Conservation (phyloP, 2,329 filamentous ascomycete genomes). For the Botrytis elliptica region DNA sequence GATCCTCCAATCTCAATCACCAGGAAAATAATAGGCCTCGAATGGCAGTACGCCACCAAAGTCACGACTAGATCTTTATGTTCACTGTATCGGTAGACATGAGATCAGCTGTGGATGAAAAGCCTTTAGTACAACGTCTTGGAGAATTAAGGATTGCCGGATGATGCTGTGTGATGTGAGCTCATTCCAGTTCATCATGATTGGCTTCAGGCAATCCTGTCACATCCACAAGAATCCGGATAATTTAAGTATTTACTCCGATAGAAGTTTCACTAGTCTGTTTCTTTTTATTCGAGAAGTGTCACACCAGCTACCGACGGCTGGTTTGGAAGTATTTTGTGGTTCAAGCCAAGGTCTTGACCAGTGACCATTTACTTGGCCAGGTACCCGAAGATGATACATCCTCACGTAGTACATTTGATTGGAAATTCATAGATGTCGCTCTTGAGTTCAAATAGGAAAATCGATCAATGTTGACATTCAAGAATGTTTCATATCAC, state of each 20-base stretch:
- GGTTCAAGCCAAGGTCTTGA: not conserved
- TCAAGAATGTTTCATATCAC: not conserved
- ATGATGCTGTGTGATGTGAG: not conserved
- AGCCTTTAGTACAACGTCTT: not conserved
- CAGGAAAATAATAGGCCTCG: not conserved
- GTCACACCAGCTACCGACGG: not conserved
- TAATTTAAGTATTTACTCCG: not conserved
- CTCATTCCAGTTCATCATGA: not conserved
- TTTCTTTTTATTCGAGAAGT: not conserved
- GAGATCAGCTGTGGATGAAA: not conserved
- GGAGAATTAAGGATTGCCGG: not conserved
- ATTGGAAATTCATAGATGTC: not conserved
- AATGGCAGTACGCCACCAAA: not conserved
- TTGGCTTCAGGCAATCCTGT: not conserved
- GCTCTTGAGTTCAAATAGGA: not conserved
- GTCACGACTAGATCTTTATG: not conserved
- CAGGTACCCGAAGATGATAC: not conserved
- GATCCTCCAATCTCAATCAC: not conserved
- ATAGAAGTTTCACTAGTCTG: not conserved
- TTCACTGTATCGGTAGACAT: not conserved
- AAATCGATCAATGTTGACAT: not conserved
- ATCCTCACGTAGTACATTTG: not conserved
- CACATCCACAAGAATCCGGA: not conserved
- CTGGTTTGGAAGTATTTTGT: not conserved
- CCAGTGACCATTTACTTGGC: not conserved